phyloP scores from a whole-genome alignment of 2,329 filamentous ascomycete genomes.

The Neonectria sp. region DNA sequence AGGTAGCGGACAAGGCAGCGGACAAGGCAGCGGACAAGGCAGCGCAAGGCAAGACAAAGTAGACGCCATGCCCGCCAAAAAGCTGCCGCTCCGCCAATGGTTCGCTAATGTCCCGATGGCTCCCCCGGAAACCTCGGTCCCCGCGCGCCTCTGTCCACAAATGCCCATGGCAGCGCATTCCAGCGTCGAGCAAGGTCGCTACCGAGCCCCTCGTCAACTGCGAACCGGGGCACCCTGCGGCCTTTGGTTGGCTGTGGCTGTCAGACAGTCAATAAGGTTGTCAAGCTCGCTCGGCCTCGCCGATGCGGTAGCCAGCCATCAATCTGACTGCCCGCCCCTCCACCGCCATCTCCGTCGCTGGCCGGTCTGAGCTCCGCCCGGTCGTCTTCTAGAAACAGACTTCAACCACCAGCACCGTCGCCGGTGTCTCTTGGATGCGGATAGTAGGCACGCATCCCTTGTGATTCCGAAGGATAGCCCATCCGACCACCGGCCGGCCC shows the following conservation, averaged over 20 bases:
- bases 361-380: conserved; percentile 35
- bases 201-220: conserved; percentile 26
- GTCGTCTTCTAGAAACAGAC: conserved; percentile 37
- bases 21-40: background rate
- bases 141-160: conserved; percentile 36
- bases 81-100: conserved; percentile 11
- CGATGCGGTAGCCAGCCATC: conserved; percentile 43
- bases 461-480: background rate
- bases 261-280: conserved; percentile 44
- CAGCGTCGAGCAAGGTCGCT: conserved; percentile 44
- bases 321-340: conserved; percentile 35
- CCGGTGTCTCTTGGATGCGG: conserved; percentile 19
- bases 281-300: conserved; percentile 46
- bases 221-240: conserved; percentile 25
- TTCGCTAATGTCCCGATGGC: conserved; percentile 21
- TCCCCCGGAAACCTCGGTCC: conserved; percentile 30
- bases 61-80: conserved; percentile 19
- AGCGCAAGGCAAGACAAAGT: conserved; percentile 18
- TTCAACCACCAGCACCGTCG: conserved; percentile 31
- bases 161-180: conserved; percentile 41
- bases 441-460: conserved; percentile 28
- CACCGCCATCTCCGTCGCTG: conserved; percentile 30
- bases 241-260: conserved; percentile 35
- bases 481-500: conserved; percentile 1
- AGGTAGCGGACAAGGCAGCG: too few relatives aligned